Percentiles rank a stretch among this genome's conserved stretches.
These are phyloP conservation scores for Pichia cactophila DNA, from an alignment of 1,139 yeast species.

Conservation along the genomic window DNA sequence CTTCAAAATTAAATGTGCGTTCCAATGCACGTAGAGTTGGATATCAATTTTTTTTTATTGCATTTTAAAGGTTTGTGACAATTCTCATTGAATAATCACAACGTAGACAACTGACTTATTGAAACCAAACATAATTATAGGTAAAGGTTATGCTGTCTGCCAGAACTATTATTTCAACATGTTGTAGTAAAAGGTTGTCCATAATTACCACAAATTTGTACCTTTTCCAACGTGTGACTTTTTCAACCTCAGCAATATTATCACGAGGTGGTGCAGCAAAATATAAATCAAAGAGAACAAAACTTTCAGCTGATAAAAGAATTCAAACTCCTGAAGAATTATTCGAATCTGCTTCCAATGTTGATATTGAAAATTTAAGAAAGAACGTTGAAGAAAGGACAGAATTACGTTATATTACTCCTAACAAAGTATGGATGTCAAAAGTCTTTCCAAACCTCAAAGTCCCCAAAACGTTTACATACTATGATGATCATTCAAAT, in stretches of 20 bases:
- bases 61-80: no score
- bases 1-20: no score
- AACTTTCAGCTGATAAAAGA: slow-evolving; percentile 9
- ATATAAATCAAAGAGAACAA: slow-evolving; percentile 9
- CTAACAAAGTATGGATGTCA: slow-evolving; percentile 26
- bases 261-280: slow-evolving; percentile 9
- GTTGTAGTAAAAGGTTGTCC: background rate
- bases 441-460: slow-evolving; percentile 8
- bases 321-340: slow-evolving; percentile 28
- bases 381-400: slow-evolving; percentile 19
- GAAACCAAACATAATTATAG: no score
- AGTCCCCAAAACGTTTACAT: slow-evolving; percentile 16
- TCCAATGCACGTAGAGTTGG: no score
- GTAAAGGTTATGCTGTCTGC: background rate
- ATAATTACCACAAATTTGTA: background rate
- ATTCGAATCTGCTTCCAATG: slow-evolving; percentile 20
- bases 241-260: slow-evolving; percentile 5
- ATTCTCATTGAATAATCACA: no score
- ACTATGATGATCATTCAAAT: slow-evolving; percentile 20
- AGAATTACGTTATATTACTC: slow-evolving; percentile 20
- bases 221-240: background rate
- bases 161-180: background rate
- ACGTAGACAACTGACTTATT: no score
- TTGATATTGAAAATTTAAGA: slow-evolving; percentile 22
- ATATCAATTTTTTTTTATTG: no score